Evolutionary conservation across 108 stramenopile species (phyloP).

Genomic region (Fragilaria radians): DNA sequence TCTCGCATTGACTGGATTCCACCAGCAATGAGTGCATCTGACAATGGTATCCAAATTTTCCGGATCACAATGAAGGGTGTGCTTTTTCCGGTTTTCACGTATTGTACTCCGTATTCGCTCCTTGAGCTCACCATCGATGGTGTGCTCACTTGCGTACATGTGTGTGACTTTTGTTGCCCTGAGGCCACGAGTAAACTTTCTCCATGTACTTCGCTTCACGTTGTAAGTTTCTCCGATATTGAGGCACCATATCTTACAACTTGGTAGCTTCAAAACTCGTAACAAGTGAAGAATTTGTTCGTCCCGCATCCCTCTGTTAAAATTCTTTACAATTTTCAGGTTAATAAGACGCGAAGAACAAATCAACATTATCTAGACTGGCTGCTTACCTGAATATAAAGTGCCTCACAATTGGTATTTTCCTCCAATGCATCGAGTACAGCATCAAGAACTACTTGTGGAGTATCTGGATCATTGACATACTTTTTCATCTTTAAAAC

Average conservation of each 20-base stretch:
- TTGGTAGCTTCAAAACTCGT: slow-evolving; percentile 62
- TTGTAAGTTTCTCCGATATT: slow-evolving; percentile 94
- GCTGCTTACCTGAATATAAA: slow-evolving; percentile 83
- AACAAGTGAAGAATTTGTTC: slow-evolving; percentile 81
- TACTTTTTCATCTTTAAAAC: slow-evolving; percentile 92
- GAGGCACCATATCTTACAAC: slow-evolving; percentile 86
- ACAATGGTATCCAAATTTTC: slow-evolving; percentile 84
- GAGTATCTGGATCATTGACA: slow-evolving; percentile 74
- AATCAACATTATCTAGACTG: not conserved
- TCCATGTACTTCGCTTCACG: slow-evolving; percentile 71
- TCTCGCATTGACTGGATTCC: slow-evolving; percentile 92
- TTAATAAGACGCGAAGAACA: slow-evolving; percentile 2
- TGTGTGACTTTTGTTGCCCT: slow-evolving; percentile 85
- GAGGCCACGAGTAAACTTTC: slow-evolving; percentile 73
- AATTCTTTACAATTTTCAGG: too few relatives aligned
- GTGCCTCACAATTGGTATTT: slow-evolving; percentile 85
- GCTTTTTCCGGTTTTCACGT: slow-evolving; percentile 81
- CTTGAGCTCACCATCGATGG: slow-evolving; percentile 78
- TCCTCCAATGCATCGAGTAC: slow-evolving; percentile 81
- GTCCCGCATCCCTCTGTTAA: slow-evolving; percentile 84
- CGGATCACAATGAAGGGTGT: slow-evolving; percentile 81
- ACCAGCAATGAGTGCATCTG: slow-evolving; percentile 91
- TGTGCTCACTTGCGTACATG: slow-evolving; percentile 92
- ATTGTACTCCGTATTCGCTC: slow-evolving; percentile 75
- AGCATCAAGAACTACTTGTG: slow-evolving; percentile 75